Evolutionary conservation across 768 basidiomycete species (phyloP).

Genomic region (Rhodotorula graminis): DNA sequence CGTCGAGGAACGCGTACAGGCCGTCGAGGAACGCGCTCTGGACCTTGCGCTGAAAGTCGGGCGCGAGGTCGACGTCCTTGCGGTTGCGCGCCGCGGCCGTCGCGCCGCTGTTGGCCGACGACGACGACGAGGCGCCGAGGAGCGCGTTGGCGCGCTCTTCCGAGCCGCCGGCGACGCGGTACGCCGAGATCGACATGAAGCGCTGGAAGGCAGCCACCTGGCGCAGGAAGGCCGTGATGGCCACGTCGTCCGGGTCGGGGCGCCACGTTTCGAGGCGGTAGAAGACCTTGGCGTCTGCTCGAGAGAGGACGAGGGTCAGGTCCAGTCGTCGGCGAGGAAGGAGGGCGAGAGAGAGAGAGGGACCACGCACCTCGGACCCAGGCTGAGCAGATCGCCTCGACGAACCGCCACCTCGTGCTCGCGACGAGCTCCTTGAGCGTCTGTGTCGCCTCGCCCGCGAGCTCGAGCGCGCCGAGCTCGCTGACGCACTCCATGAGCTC

Average conservation of each 20-base stretch:
- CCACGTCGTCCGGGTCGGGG: conserved; percentile 57
- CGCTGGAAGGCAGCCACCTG: conserved; percentile 76
- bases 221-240: conserved; percentile 68
- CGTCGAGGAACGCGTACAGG: conserved; percentile 78
- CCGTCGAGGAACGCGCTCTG: conserved; percentile 79
- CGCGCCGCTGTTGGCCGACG: neutral
- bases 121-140: conserved; percentile 43
- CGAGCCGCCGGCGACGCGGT: conserved; percentile 72
- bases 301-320: neutral
- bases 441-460: conserved; percentile 62
- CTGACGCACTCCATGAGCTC: conserved; percentile 82
- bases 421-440: conserved; percentile 71
- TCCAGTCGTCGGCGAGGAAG: too few relatives aligned
- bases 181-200: conserved; percentile 67
- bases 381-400: conserved; percentile 66
- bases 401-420: conserved; percentile 79
- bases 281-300: conserved; percentile 71
- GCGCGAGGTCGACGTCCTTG: conserved; percentile 50
- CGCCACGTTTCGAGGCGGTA: conserved; percentile 84
- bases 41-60: conserved; percentile 66
- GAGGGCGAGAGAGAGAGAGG: neutral
- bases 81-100: conserved; percentile 8
- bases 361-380: conserved; percentile 72
- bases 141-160: conserved; percentile 54
- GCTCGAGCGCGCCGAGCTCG: conserved; percentile 73